These are phyloP conservation scores for Cetraspora pellucida DNA, from an alignment of 192 early-diverging fungal species.

Conservation along the genomic window DNA sequence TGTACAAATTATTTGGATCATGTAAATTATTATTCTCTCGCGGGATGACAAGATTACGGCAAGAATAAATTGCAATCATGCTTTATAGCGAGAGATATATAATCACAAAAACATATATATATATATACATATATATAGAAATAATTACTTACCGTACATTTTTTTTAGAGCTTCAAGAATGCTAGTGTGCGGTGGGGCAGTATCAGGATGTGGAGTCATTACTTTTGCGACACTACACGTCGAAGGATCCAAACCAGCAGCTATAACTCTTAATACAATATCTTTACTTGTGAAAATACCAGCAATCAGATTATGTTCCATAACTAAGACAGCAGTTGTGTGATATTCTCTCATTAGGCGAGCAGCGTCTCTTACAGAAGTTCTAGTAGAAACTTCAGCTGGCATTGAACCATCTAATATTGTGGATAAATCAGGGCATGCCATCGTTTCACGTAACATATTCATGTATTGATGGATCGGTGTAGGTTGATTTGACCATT, in stretches of 20 bases:
- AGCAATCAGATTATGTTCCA: slow-evolving; percentile 70
- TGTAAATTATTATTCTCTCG: background rate
- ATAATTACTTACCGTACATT: slow-evolving; percentile 69
- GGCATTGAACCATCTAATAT: slow-evolving; percentile 72
- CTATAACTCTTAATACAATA: slow-evolving; percentile 85
- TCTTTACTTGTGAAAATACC: slow-evolving; percentile 94
- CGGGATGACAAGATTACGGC: slow-evolving; percentile 21
- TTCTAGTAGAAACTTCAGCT: slow-evolving; percentile 63
- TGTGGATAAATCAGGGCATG: slow-evolving; percentile 86
- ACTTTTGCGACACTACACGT: slow-evolving; percentile 94
- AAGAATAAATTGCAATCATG: background rate
- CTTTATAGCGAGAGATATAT: slow-evolving; percentile 7
- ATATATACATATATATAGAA: background rate
- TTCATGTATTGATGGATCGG: slow-evolving; percentile 75
- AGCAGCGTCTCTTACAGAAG: slow-evolving; percentile 73
- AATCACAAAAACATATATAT: background rate
- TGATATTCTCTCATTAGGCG: slow-evolving; percentile 72
- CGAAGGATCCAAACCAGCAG: slow-evolving; percentile 83
- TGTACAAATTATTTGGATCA: background rate
- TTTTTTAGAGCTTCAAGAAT: slow-evolving; percentile 82
- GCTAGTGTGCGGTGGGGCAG: slow-evolving; percentile 66
- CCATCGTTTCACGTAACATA: slow-evolving; percentile 79
- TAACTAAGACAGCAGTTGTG: slow-evolving; percentile 76
- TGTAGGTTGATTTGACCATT: slow-evolving; percentile 70
- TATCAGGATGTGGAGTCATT: slow-evolving; percentile 93